These are phyloP conservation scores for Shiraia sp. DNA, from an alignment of 2,329 filamentous ascomycete species.

Conservation along the genomic window DNA sequence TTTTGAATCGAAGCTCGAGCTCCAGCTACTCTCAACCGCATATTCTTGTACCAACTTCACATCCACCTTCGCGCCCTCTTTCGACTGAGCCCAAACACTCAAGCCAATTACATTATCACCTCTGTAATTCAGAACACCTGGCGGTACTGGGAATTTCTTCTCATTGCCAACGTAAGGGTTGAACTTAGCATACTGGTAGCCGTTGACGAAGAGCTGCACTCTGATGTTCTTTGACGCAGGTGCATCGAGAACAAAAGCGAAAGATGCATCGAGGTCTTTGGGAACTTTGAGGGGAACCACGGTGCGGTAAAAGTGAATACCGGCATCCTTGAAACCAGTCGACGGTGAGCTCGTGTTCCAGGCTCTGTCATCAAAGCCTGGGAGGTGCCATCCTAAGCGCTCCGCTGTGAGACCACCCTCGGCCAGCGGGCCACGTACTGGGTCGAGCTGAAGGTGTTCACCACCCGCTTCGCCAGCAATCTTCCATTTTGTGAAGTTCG, in stretches of 20 bases:
- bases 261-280: slow-evolving; percentile 57
- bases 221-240: slow-evolving; percentile 52
- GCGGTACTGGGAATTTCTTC: slow-evolving; percentile 62
- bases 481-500: slow-evolving; percentile 58
- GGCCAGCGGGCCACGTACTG: slow-evolving; percentile 59
- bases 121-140: slow-evolving; percentile 61
- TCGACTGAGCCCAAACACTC: slow-evolving; percentile 63
- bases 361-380: slow-evolving; percentile 55
- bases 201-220: slow-evolving; percentile 65
- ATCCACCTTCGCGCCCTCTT: slow-evolving; percentile 55
- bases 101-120: slow-evolving; percentile 63
- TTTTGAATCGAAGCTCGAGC: slow-evolving; percentile 53
- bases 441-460: slow-evolving; percentile 54
- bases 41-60: slow-evolving; percentile 60
- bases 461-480: slow-evolving; percentile 62
- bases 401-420: slow-evolving; percentile 64
- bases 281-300: slow-evolving; percentile 57
- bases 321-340: slow-evolving; percentile 53
- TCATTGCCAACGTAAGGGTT: slow-evolving; percentile 65
- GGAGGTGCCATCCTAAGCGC: slow-evolving; percentile 62
- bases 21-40: slow-evolving; percentile 57
- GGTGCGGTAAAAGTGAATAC: slow-evolving; percentile 61
- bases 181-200: slow-evolving; percentile 66
- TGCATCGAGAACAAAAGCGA: slow-evolving; percentile 59
- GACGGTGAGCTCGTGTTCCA: slow-evolving; percentile 48